A percentile compares a stretch with the other conserved stretches of the same genome.
These are phyloP conservation scores for Exserohilum rostratum DNA, from an alignment of 2,329 filamentous ascomycete species.

Conservation along the genomic window DNA sequence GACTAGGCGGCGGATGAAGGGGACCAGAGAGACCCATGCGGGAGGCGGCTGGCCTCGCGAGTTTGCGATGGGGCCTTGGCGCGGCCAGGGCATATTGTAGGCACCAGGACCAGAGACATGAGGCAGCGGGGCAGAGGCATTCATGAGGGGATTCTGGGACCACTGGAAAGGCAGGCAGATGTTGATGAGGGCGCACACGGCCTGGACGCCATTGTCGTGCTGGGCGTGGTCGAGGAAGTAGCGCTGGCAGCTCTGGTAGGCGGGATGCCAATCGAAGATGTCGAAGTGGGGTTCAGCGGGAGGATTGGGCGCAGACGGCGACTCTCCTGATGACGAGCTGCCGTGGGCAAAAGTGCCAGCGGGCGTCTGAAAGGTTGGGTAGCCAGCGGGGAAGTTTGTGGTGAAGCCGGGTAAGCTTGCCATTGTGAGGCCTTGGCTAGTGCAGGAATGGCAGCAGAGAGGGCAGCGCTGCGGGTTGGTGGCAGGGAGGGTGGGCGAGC, in stretches of 20 bases:
- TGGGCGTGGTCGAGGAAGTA: conserved; percentile 95
- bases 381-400: conserved; percentile 41
- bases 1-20: conserved; percentile 88
- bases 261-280: conserved; percentile 91
- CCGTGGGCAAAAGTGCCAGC: conserved; percentile 36
- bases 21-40: conserved; percentile 72
- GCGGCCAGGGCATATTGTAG: conserved; percentile 51
- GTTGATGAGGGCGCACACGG: conserved; percentile 88
- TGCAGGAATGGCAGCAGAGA: conserved; percentile 34
- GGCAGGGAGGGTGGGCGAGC: conserved; percentile 14
- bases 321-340: conserved; percentile 32
- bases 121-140: conserved; percentile 42
- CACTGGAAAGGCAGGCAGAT: conserved; percentile 89
- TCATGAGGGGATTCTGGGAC: conserved; percentile 56
- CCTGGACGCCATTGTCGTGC: conserved; percentile 80
- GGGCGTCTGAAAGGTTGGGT: conserved; percentile 37
- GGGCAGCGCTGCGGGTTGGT: conserved; percentile 28
- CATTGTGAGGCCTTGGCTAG: conserved; percentile 31
- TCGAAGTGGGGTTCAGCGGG: conserved; percentile 62
- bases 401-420: conserved; percentile 38
- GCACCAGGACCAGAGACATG: conserved; percentile 40
- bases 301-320: conserved; percentile 29
- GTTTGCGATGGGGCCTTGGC: conserved; percentile 48
- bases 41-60: conserved; percentile 46
- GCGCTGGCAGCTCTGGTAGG: conserved; percentile 84